phyloP scores from a whole-genome alignment of 179 eudicot genomes.

The Carnegiea gigantea region DNA sequence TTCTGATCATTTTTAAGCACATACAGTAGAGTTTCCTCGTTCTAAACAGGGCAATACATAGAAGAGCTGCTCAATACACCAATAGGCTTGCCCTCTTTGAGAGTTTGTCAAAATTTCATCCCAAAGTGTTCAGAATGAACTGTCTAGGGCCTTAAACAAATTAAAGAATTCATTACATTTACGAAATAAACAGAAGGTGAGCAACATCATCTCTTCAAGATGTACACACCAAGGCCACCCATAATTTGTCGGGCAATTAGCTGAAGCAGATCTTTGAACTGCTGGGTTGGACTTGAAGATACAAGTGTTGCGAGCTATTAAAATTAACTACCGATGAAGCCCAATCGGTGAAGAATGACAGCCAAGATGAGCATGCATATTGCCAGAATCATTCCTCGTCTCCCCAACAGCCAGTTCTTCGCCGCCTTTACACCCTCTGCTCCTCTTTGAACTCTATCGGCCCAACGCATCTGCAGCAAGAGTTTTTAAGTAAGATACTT shows the following conservation, averaged over 20 bases:
- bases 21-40: neutral
- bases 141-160: conserved; percentile 16
- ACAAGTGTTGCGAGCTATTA: neutral
- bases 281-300: neutral
- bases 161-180: conserved; percentile 25
- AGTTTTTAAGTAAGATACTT: conserved; percentile 7
- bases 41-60: neutral
- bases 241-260: neutral
- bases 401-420: conserved; percentile 89
- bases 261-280: neutral
- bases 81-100: neutral
- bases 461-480: conserved; percentile 85
- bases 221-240: conserved; percentile 17
- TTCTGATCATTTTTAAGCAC: too few species aligned
- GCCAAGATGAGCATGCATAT: conserved; percentile 79
- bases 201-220: conserved; percentile 11
- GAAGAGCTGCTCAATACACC: neutral
- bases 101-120: conserved; percentile 15
- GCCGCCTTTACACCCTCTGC: conserved; percentile 75
- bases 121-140: conserved; percentile 16
- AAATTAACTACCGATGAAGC: conserved; percentile 63
- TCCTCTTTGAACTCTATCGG: conserved; percentile 78
- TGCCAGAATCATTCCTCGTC: conserved; percentile 77
- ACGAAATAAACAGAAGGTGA: conserved; percentile 19
- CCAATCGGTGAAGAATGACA: conserved; percentile 71